These are phyloP conservation scores for Tephrocybe sp. DNA, from an alignment of 768 basidiomycete species.

Conservation along the genomic window DNA sequence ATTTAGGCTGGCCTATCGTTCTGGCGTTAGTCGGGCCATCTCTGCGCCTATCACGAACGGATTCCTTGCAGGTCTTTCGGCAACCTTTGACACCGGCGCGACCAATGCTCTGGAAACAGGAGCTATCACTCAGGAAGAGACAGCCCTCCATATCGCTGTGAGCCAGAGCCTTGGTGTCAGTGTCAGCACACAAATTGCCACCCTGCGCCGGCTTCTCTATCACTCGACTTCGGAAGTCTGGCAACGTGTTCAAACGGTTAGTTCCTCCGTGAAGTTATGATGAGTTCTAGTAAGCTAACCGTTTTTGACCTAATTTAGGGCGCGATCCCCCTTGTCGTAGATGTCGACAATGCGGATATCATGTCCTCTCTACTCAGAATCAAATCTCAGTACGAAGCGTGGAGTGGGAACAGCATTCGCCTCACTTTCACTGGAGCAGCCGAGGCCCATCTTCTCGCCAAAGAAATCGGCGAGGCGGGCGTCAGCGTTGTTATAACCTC, in stretches of 20 bases:
- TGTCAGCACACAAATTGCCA: constrained; percentile 63
- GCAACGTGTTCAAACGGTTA: constrained; percentile 35
- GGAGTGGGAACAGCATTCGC: constrained; percentile 28
- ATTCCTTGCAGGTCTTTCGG: constrained; percentile 63
- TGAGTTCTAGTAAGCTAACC: no score
- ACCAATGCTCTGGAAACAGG: constrained; percentile 55
- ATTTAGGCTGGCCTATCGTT: constrained; percentile 65
- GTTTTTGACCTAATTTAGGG: constrained; percentile 46
- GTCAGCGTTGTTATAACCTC: constrained; percentile 74
- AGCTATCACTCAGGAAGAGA: constrained; percentile 65
- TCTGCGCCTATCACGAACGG: constrained; percentile 55
- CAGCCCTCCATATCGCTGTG: constrained; percentile 63
- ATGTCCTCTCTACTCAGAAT: constrained; percentile 69
- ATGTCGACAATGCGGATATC: constrained; percentile 70
- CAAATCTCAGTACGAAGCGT: constrained; percentile 50
- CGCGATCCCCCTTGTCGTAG: constrained; percentile 60
- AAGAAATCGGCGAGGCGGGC: constrained; percentile 56
- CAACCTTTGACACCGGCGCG: constrained; percentile 60
- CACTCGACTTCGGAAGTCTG: constrained; percentile 30
- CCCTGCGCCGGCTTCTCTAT: constrained; percentile 49
- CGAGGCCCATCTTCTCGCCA: constrained; percentile 64
- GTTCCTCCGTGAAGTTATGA: constrained; percentile 9
- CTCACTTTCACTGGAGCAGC: constrained; percentile 59
- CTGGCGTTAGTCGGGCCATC: constrained; percentile 72
- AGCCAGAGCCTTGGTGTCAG: constrained; percentile 39